Evolutionary conservation across 2,329 filamentous ascomycete species (phyloP), one percentile per base, ranked within the genome.

Genomic region (Xylariaceae sp.): DNA sequence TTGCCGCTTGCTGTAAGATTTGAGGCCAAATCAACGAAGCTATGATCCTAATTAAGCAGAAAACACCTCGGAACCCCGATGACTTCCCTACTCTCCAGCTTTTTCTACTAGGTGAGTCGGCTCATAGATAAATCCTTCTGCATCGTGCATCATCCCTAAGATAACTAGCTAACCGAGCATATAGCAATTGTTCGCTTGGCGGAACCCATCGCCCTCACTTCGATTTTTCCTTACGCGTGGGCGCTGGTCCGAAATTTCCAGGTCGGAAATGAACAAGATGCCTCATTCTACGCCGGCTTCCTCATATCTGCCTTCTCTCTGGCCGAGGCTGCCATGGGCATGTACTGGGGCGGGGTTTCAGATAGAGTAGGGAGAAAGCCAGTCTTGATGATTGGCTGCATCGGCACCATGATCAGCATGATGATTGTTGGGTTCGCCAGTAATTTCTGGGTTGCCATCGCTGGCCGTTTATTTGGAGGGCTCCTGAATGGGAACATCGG

Each of bases 201-300:
- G 42, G 91, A 96, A 67, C 91, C 91, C 19, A 92, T 96, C 58
- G 90, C 91, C 40, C 79, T 96, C 53, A 95, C 90, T 2, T 93
- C 88, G 61, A 93, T 95, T 67, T 94, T 92, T 59, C 91, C 91
- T 17, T 96, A 95, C 67, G 88, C 88, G 49, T 94, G 86, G 86
- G 79, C 85, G 49, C 82, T 92, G 56, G 83, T 92, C 55, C 87
- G 87, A 67, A 76, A 82, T 56, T 89, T 89, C 66, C 62, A 87
- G 33, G 76, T 91, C 56, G 86, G 85, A 51, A 76, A 80, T 57
- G 79, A 82, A 55, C 72, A 79, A 68, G 80, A 91, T 80, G 87
- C 88, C 49, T 94, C 83, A 29, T 92, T 88, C 69, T 95, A 94
- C 67, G 86, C 91, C 22, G 91, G 91, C 40, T 73, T 93, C 54